Conservation (phyloP, 2,329 filamentous ascomycete genomes). For the Fusarium sororula region DNA sequence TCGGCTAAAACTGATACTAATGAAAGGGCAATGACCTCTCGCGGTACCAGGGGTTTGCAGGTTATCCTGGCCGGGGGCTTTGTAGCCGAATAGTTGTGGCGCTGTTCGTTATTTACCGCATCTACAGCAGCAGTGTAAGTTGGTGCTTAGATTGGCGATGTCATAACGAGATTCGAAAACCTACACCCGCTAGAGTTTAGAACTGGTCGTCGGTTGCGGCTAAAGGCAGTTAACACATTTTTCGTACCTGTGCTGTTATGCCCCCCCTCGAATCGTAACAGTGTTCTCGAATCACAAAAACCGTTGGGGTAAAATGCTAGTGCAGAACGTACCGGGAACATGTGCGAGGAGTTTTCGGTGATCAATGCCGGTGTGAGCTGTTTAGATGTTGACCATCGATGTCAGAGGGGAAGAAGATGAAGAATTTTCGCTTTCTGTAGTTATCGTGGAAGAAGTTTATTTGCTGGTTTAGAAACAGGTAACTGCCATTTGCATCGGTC, state of each 20-base stretch:
- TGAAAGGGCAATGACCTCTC: constrained; percentile 4
- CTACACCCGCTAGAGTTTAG: background rate
- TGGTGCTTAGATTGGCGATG: constrained; percentile 2
- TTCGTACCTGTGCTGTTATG: background rate
- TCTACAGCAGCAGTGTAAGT: background rate
- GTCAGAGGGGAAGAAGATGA: background rate
- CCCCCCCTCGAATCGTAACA: background rate
- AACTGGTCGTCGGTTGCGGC: constrained; percentile 7
- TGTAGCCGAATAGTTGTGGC: constrained; percentile 29
- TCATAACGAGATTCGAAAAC: constrained; percentile 4
- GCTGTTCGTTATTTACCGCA: constrained; percentile 22
- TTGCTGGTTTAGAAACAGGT: background rate
- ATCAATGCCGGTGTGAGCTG: background rate
- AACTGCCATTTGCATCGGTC: constrained; percentile 17
- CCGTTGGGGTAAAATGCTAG: constrained; percentile 12
- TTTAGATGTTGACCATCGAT: background rate
- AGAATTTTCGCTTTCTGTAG: background rate
- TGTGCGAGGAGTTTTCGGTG: constrained; percentile 10
- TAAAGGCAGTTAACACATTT: background rate
- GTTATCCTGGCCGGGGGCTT: constrained; percentile 7
- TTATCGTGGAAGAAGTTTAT: constrained; percentile 2
- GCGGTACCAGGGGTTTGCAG: background rate
- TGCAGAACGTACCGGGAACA: background rate
- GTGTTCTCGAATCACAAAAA: constrained; percentile 11
- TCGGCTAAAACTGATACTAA: constrained; percentile 25